Conservation (phyloP, 2,329 filamentous ascomycete genomes). For the Pseudopithomyces chartarum region DNA sequence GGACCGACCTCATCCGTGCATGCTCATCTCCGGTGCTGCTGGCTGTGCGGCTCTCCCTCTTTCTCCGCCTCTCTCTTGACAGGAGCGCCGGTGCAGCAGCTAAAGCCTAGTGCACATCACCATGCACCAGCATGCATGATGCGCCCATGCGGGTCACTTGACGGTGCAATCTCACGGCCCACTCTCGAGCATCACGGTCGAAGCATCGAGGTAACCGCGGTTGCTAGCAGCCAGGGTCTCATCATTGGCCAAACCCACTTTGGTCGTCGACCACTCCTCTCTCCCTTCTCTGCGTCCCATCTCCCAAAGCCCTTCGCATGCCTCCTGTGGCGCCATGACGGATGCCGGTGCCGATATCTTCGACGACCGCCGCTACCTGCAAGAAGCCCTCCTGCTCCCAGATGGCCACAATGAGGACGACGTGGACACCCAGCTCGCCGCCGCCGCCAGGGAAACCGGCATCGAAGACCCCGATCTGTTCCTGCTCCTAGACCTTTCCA, state of each 20-base stretch:
- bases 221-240: conserved; percentile 3
- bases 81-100: background rate
- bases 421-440: conserved; percentile 33
- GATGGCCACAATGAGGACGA: conserved; percentile 36
- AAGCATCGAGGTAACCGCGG: conserved; percentile 1
- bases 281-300: background rate
- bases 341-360: conserved; percentile 37
- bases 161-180: background rate
- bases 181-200: background rate
- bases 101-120: background rate
- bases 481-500: conserved; percentile 28
- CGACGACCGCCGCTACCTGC: conserved; percentile 37
- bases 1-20: background rate
- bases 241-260: background rate
- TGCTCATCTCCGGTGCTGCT: background rate
- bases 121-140: background rate
- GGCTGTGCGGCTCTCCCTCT: background rate
- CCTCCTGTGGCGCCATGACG: conserved; percentile 40
- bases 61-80: too few relatives aligned
- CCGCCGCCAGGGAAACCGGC: conserved; percentile 35
- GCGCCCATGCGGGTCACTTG: background rate
- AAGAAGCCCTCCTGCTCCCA: conserved; percentile 37
- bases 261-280: background rate
- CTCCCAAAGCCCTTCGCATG: conserved; percentile 26
- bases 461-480: conserved; percentile 41